Base-by-base conservation (phyloP, 2,329 filamentous ascomycete species). In the Coniochaeta ligniaria region DNA sequence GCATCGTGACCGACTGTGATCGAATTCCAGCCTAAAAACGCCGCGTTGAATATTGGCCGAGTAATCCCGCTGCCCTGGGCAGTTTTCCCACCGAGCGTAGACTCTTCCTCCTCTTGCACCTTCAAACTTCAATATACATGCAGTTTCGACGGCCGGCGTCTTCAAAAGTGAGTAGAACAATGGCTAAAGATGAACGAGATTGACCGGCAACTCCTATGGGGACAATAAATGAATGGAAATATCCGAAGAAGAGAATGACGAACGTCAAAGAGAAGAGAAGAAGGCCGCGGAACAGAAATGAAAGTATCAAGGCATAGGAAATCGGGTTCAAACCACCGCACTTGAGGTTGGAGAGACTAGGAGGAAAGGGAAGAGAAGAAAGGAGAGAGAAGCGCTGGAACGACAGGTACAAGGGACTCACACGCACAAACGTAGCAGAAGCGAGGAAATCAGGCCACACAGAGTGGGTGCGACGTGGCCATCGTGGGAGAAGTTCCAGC, bases 71-170 rank as follows among this genome's bases (percentile, higher is more conserved):
- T 58, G 47, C 55, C 41, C 55, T 43, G 43, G n/a, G 41, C 20
- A 41, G 50, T 12, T 60, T 59, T 43, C 9, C 17, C 57, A 65
- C 52, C 62, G 26, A 52, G 22, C 54, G 56, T 41, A 47, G 28
- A 31, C 43, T 57, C 47, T 52, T 35, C 60, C 43, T 61, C 47
- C 59, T 50, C 59, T 59, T 59, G 61, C 58, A 58, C 57, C 52
- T 6, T 35, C 14, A 16, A 7, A 3, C 12, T 36, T 45, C 43
- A 50, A 61, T 60, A 59, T 63, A 38, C 63, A 66, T 63, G 63
- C 61, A 64, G 60, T 58, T 62, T 62, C 60, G 74, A 76, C 74
- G 75, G 62, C 74, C 75, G 70, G 74, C 74, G 75, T 76, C 74
- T 66, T 67, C 24, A n/a, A 31, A 60, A 60, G 35, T 52, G 54